Evolutionary conservation across 2,329 filamentous ascomycete species (phyloP), one percentile per base, ranked within the genome.

Genomic region (Penicillium frequentans): DNA sequence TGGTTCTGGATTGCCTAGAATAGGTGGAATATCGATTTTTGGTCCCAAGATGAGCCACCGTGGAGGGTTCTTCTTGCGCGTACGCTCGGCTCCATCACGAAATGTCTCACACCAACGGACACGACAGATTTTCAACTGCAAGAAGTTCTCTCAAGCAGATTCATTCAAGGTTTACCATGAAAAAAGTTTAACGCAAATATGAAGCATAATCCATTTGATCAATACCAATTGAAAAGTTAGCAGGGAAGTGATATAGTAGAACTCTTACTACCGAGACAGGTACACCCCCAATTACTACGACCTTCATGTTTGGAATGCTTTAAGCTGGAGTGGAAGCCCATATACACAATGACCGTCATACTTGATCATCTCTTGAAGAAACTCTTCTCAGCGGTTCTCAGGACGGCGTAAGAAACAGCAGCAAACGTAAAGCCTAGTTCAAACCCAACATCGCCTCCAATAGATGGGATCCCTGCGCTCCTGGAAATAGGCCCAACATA

Each of bases 401-500:
- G 62, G 2, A 77, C 64, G 29, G 79, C 62, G 71, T 87, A 89
- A 2, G 76, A 76, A 3, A 81, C 64, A 3, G 80, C 73, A 3
- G 83, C 73, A 64, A 90, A 87, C 0, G 76, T 79, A 68, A 90
- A 89, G 0, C 80, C 87, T 48, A 90, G 70, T 69, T 89, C 87
- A 64, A 90, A 85, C 3, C 84, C 85, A 46, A 86, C 74, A 72
- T 87, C 85, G 21, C 83, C 84, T 26, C 77, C 78, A 60, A 60
- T 75, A 11, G 67, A 65, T 2, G 77, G 72, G 26, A 73, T 68
- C 31, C 84, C 81, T 55, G 86, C 85, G 19, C 83, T 74, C 58
- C 79, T 77, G 0, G 86, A 87, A 57, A 91, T 84, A 0, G 87
- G 87, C 0, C 88, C 88, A 1, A 84, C 83, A 62, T 79, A 88